Evolutionary conservation across 306 rosid genomes (phyloP), one percentile per base, ranked within the genome.

Genomic region (Abrus pulchellus): DNA sequence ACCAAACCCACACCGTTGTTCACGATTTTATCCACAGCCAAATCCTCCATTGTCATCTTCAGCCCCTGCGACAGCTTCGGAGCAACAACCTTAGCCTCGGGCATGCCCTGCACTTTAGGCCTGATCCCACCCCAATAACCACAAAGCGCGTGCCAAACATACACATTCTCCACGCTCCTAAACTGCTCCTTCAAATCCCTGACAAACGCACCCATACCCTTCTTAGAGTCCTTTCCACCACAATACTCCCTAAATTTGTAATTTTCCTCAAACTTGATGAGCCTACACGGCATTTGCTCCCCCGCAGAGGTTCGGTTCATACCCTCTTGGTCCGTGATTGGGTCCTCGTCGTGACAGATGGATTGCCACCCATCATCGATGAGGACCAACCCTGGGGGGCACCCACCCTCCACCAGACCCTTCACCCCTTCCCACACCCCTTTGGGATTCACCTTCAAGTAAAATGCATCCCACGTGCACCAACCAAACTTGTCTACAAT

Each of bases 401-500:
- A 90, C 56, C 98, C 97, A 20, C 95, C 92, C 3, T 92, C 93
- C 12, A 73, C 85, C 0, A 92, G 74, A 56, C 85, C 86, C 34
- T 78, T 86, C 12, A 93, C 91, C 3, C 93, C 94, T 79, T 87
- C 90, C 80, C 80, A 45, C 1, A 92, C 86, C 0, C 92, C 95
- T n/a, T 52, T 33, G 0, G 98, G 97, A 53, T 94, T 77, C 48
- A 94, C 98, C 72, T 77, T 89, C 13, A 91, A 85, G 40, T 94
- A 94, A 72, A 94, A 94, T 7, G 97, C 95, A 40, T 94, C 98
- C 95, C 95, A 94, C 0, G 97, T 94, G 32, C 98, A 89, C 97
- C 95, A 90, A 0, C 98, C 98, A 20, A 93, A 90, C 63, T 87
- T 91, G 20, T 93, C 94, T 1, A 90, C 66, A 0, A 91, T 88